These are phyloP conservation scores for Saccharomycopsis fibuligera DNA, from an alignment of 805 yeast species.

Conservation along the genomic window DNA sequence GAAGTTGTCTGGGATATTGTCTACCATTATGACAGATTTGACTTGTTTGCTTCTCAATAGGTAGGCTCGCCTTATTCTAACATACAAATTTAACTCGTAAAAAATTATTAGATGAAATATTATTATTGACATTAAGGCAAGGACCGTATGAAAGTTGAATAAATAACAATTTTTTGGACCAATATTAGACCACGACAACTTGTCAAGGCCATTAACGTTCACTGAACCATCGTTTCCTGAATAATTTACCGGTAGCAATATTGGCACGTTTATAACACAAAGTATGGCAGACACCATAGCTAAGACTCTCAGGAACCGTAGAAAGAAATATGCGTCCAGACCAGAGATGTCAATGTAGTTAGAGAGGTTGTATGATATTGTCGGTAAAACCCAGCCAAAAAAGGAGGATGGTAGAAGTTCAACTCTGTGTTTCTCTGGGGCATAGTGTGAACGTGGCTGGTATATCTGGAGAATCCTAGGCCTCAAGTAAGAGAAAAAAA, in stretches of 20 bases:
- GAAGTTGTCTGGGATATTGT: constrained; percentile 38
- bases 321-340: constrained; percentile 67
- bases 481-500: constrained; percentile 33
- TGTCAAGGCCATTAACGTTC: constrained; percentile 48
- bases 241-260: constrained; percentile 59
- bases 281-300: constrained; percentile 44
- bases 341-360: constrained; percentile 46
- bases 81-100: constrained; percentile 48
- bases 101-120: constrained; percentile 52
- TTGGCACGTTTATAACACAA: constrained; percentile 48
- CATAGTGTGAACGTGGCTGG: constrained; percentile 47
- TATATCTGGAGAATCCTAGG: constrained; percentile 36
- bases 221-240: constrained; percentile 24
- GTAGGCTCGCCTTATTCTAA: constrained; percentile 41
- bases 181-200: constrained; percentile 65
- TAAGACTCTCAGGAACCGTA: constrained; percentile 52
- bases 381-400: constrained; percentile 52
- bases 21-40: constrained; percentile 34
- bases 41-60: constrained; percentile 28
- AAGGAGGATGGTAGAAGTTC: constrained; percentile 29
- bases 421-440: constrained; percentile 35
- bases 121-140: constrained; percentile 47
- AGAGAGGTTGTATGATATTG: constrained; percentile 34
- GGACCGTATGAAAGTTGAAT: constrained; percentile 56
- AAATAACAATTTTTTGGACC: constrained; percentile 43